Percentiles rank a stretch among this genome's conserved stretches.
phyloP scores from a whole-genome alignment of 495 filamentous ascomycete species.

The Pyrenula aspistea region DNA sequence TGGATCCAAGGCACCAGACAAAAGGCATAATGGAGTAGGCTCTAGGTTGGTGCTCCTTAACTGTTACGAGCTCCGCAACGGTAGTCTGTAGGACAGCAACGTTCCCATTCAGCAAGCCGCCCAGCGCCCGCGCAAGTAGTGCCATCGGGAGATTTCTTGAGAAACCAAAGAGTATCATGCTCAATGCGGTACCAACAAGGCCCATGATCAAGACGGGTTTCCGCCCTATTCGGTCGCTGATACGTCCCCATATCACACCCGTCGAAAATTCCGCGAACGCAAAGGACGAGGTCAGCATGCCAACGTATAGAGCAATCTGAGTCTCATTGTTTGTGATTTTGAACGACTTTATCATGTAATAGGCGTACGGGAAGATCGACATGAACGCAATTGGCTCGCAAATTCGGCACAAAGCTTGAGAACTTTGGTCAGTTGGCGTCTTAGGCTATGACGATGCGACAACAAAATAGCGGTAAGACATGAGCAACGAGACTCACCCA shows the following conservation, averaged over 20 bases:
- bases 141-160: constrained; percentile 73
- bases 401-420: constrained; percentile 76
- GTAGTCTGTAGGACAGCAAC: constrained; percentile 93
- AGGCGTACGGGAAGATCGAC: constrained; percentile 98
- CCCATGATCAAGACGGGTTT: constrained; percentile 88
- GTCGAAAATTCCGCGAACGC: constrained; percentile 91
- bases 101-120: constrained; percentile 89
- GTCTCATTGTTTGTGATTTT: constrained; percentile 64
- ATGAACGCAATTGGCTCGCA: constrained; percentile 99
- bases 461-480: background rate
- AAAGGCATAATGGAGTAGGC: constrained; percentile 97
- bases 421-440: constrained; percentile 20
- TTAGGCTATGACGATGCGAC: background rate
- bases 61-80: constrained; percentile 81
- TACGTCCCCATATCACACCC: constrained; percentile 78
- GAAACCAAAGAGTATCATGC: constrained; percentile 91
- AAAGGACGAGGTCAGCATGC: constrained; percentile 94
- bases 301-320: constrained; percentile 82
- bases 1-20: constrained; percentile 90
- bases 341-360: constrained; percentile 94
- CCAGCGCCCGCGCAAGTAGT: constrained; percentile 75
- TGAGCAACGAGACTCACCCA: constrained; percentile 41
- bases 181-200: constrained; percentile 77
- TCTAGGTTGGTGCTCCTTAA: constrained; percentile 81
- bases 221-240: constrained; percentile 85